These are phyloP conservation scores for Copromyces sp. DNA, from an alignment of 495 filamentous ascomycete species.

Conservation along the genomic window DNA sequence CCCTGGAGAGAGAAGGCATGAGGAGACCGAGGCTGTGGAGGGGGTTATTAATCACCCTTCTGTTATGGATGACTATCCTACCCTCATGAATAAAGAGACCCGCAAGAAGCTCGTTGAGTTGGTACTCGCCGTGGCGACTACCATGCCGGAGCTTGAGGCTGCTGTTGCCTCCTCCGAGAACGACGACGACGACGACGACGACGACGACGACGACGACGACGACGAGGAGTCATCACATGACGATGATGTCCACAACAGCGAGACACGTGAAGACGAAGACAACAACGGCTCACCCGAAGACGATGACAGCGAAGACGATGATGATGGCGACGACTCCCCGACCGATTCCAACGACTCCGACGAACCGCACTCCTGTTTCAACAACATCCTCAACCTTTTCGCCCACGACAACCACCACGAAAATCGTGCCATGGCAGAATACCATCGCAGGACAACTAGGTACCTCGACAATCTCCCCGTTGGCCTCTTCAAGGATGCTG, in stretches of 20 bases:
- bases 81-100: neutral
- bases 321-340: neutral
- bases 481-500: neutral
- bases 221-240: neutral
- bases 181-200: neutral
- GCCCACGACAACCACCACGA: no score
- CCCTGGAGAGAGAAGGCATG: neutral
- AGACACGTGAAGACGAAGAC: neutral
- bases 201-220: neutral
- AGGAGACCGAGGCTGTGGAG: neutral
- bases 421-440: no score
- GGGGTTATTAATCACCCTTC: neutral
- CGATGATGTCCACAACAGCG: neutral
- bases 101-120: neutral
- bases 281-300: neutral
- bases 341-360: neutral
- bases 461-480: neutral
- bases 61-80: neutral
- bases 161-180: neutral
- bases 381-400: no score
- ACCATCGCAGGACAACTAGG: no score
- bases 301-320: neutral
- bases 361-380: no score
- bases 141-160: neutral
- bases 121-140: neutral